Evolutionary conservation across 495 filamentous ascomycete species (phyloP).

Genomic region (Cryomyces minteri): DNA sequence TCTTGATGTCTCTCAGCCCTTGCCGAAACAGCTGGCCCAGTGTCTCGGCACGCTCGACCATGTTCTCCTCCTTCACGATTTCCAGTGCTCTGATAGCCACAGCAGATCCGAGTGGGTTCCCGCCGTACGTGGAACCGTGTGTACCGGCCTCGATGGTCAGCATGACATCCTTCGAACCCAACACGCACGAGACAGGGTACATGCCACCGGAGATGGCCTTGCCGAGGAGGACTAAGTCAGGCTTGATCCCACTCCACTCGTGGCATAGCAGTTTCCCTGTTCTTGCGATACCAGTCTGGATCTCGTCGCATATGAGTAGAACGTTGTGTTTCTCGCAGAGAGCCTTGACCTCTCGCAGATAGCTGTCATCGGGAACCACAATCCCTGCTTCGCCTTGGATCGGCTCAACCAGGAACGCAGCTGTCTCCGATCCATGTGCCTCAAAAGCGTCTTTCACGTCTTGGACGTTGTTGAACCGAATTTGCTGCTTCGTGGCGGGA

Average conservation of each 20-base stretch:
- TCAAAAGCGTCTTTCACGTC: slow-evolving; percentile 67
- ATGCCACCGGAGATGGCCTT: slow-evolving; percentile 97
- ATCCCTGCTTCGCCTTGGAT: slow-evolving; percentile 98
- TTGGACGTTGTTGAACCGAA: slow-evolving; percentile 70
- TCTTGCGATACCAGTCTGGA: slow-evolving; percentile 91
- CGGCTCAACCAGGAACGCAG: slow-evolving; percentile 89
- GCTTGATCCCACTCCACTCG: slow-evolving; percentile 88
- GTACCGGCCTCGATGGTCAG: slow-evolving; percentile 93
- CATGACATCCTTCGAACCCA: slow-evolving; percentile 85
- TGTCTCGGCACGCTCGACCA: slow-evolving; percentile 63
- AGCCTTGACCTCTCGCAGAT: slow-evolving; percentile 60
- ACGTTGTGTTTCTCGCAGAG: slow-evolving; percentile 91
- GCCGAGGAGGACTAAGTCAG: slow-evolving; percentile 83
- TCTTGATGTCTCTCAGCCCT: slow-evolving; percentile 50
- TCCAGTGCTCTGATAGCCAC: slow-evolving; percentile 94
- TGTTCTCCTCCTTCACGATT: slow-evolving; percentile 75
- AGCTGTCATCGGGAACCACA: slow-evolving; percentile 81
- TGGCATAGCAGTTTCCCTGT: slow-evolving; percentile 87
- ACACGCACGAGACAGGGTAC: slow-evolving; percentile 92
- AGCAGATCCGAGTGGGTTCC: slow-evolving; percentile 92
- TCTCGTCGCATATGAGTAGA: slow-evolving; percentile 93
- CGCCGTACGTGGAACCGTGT: slow-evolving; percentile 92
- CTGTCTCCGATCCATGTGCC: slow-evolving; percentile 64
- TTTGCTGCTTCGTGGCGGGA: slow-evolving; percentile 58
- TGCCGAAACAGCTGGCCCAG: slow-evolving; percentile 74